Conservation (phyloP, 306 rosid species). For the Prunus armeniaca region DNA sequence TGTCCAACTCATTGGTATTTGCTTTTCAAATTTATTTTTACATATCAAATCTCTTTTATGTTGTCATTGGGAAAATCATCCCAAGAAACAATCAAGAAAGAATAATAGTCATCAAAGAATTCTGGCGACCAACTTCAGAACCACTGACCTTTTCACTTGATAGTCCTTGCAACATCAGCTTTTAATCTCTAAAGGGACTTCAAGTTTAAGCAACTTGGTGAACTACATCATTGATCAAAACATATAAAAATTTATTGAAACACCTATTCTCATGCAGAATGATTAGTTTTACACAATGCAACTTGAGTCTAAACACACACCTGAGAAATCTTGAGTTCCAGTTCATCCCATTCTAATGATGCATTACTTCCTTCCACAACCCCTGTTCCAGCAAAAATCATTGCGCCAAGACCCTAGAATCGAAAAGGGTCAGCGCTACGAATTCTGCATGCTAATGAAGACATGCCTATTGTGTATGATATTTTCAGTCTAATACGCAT, state of each 20-base stretch:
- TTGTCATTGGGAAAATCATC: background rate
- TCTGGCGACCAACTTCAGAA: background rate
- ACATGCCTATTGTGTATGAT: background rate
- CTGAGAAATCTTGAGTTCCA: constrained; percentile 92
- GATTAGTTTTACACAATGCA: background rate
- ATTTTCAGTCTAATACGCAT: no score
- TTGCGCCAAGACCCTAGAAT: constrained; percentile 68
- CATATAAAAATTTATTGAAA: constrained; percentile 15
- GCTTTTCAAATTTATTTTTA: background rate
- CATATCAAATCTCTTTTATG: background rate
- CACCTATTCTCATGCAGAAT: background rate
- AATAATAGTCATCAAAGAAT: background rate
- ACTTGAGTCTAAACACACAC: constrained; percentile 31
- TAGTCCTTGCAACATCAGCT: constrained; percentile 37
- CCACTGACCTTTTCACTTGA: constrained; percentile 35
- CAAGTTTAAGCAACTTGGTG: constrained; percentile 81
- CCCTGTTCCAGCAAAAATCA: constrained; percentile 93
- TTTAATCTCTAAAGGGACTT: constrained; percentile 47
- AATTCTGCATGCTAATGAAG: constrained; percentile 3
- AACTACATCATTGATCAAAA: constrained; percentile 46
- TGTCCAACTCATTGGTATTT: background rate
- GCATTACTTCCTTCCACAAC: constrained; percentile 91
- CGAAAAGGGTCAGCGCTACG: constrained; percentile 14
- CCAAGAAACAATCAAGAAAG: background rate
- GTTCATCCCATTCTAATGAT: constrained; percentile 86